Evolutionary conservation across 2,329 filamentous ascomycete species (phyloP), one percentile per base, ranked within the genome.

Genomic region (Clonostachys sp.): DNA sequence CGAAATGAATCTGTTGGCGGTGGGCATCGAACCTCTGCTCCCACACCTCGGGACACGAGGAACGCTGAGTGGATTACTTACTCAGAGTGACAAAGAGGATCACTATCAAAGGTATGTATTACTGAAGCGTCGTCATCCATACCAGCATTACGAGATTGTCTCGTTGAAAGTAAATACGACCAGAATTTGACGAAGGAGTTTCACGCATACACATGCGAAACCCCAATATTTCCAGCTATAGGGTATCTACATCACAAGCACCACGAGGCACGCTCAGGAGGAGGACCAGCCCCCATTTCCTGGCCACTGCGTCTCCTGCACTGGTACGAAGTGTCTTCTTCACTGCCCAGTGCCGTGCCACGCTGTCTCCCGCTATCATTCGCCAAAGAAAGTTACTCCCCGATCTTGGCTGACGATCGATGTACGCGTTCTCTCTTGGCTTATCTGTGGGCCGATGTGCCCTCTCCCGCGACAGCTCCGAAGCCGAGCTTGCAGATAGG

Each of bases 241-340:
- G 40, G 40, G 40, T 42, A 42, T 42, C 40, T 18, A 6, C 13
- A 41, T 13, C 17, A 18, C 45, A 46, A 18, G 45, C 8, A 34
- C 42, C 16, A 50, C 45, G 18, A 5, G 60, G 58, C 35, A 61
- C 46, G 5, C 58, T 59, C 13, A 58, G 34, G 4, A 61, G 36
- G 16, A 42, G 41, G 10, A 54, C 50, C 43, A 61, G 41, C 3
- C 59, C 61, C 48, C 57, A 57, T 3, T 53, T 41, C 20, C 51
- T 53, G 2, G 59, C 61, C 47, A 49, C 18, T 3, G 20, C 40
- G 49, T 63, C 61, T 5, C 51, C 51, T 5, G 56, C 55, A 2
- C 53, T 53, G 24, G 59, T 53, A 33, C 48, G 51, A 17, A 63
- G 45, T 18, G 51, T 49, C 17, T 49, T 24, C 14, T 36, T 51